Base-by-base conservation (phyloP, 2,329 filamentous ascomycete genomes). In the Laburnicola sp. region DNA sequence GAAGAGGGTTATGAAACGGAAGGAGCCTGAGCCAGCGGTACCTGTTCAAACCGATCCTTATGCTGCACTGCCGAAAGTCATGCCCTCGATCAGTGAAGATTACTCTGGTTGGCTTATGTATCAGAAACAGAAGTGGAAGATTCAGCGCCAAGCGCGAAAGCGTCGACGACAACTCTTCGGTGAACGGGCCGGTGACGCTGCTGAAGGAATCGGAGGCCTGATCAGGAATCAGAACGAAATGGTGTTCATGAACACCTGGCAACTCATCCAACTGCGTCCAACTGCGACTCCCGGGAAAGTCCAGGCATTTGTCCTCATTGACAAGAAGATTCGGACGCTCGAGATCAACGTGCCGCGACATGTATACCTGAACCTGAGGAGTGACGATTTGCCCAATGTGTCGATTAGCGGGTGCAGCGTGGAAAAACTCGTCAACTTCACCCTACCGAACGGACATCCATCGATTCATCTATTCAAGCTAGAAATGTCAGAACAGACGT, bases 81-180 rank as follows among this genome's bases (percentile, higher is more conserved):
- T 96, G 88, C 93, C 94, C 1, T 83, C 82, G 23, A 88, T 94
- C 21, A 89, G 86, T 0, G 85, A 94, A 42, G 88, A 99, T 72
- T 99, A 99, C 62, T 78, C 84, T 21, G 90, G 84, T 0, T 99
- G 96, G 78, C 73, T 99, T 46, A 82, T 88, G 66, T 97, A 97
- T 66, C 94, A 99, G 70, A 99, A 99, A 74, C 85, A 92, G 76
- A 99, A 99, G 74, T 99, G 94, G 94, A 97, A 93, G 76, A 87
- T 97, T 32, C 94, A 99, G 70, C 96, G 91, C 67, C 88, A 96
- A 70, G 91, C 93, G 30, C 85, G 94, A 22, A 81, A 87, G 53
- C 86, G 93, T 37, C 83, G 95, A 57, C 84, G 93, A 42, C 94
- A 99, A 70, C 79, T 99, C 0, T 99, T 99, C 64, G 94, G 94